A percentile compares a stretch with the other conserved stretches of the same genome.
Conservation (phyloP, 768 basidiomycete species). For the Dendrothele bispora region DNA sequence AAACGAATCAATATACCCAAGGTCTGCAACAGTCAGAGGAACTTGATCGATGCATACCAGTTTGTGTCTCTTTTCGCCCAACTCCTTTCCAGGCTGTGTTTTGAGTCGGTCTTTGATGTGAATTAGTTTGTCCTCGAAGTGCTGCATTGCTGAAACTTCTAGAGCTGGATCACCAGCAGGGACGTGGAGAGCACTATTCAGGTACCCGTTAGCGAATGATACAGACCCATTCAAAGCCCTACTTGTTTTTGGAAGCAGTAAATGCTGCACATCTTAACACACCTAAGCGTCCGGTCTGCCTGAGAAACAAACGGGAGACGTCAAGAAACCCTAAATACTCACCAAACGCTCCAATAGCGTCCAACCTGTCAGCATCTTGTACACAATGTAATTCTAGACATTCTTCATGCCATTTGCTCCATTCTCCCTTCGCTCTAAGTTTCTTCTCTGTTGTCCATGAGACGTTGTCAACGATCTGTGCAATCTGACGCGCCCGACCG, state of each 20-base stretch:
- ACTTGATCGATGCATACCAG: constrained; percentile 44
- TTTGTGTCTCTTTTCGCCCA: constrained; percentile 73
- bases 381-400: constrained; percentile 81
- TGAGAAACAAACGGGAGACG: too few species aligned
- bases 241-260: constrained; percentile 54
- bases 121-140: constrained; percentile 86
- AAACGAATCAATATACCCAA: constrained; percentile 1
- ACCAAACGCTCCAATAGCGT: constrained; percentile 85
- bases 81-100: constrained; percentile 64
- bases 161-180: constrained; percentile 46
- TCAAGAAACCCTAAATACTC: constrained; percentile 30
- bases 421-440: constrained; percentile 50
- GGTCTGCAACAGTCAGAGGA: background rate
- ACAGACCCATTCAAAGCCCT: constrained; percentile 2
- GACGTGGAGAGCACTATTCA: constrained; percentile 41
- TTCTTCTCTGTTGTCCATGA: constrained; percentile 86
- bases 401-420: constrained; percentile 66
- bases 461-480: constrained; percentile 71
- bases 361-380: constrained; percentile 77
- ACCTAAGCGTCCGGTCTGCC: too few species aligned
- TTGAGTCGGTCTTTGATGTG: constrained; percentile 75
- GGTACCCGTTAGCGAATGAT: background rate
- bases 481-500: constrained; percentile 55
- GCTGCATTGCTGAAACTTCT: constrained; percentile 62
- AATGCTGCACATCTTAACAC: constrained; percentile 73